A percentile compares a stretch with the other conserved stretches of the same genome.
Evolutionary conservation across 345 rosid species (phyloP).

Genomic region (Arabis hirsuta): DNA sequence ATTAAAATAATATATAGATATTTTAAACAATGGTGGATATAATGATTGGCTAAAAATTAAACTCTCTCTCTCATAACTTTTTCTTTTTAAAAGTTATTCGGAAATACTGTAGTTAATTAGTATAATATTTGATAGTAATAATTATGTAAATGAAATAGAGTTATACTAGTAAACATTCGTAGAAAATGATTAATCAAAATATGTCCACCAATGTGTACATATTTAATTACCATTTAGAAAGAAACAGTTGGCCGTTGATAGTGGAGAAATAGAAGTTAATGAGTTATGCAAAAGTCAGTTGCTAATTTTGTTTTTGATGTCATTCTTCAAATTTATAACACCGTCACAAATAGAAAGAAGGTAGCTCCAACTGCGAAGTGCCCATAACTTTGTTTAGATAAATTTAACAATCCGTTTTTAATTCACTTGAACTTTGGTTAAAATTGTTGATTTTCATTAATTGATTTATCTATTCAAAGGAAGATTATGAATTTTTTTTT

Average conservation of each 20-base stretch:
- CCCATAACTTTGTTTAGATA: not conserved
- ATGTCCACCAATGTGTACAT: not conserved
- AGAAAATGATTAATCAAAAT: not conserved
- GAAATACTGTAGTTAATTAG: too few species aligned
- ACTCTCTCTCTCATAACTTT: too few species aligned
- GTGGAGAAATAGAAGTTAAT: slow-evolving; percentile 15
- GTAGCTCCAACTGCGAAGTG: slow-evolving; percentile 24
- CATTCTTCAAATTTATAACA: slow-evolving; percentile 2
- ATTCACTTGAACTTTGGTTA: not conserved
- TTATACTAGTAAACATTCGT: not conserved
- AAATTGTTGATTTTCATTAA: slow-evolving; percentile 2
- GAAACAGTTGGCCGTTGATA: not conserved
- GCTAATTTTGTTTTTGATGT: slow-evolving; percentile 12
- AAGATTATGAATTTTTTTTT: not conserved
- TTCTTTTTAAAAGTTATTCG: too few species aligned
- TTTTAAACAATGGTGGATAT: too few species aligned
- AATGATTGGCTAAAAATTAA: too few species aligned
- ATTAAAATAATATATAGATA: too few species aligned
- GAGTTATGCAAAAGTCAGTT: slow-evolving; percentile 24
- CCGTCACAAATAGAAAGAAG: not conserved
- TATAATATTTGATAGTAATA: too few species aligned
- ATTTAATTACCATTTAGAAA: not conserved
- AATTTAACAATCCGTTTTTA: not conserved
- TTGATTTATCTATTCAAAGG: not conserved
- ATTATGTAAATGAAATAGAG: not conserved